Evolutionary conservation across 1,139 yeast species (phyloP).

Genomic region (Hemisphaericaspora subhashii): DNA sequence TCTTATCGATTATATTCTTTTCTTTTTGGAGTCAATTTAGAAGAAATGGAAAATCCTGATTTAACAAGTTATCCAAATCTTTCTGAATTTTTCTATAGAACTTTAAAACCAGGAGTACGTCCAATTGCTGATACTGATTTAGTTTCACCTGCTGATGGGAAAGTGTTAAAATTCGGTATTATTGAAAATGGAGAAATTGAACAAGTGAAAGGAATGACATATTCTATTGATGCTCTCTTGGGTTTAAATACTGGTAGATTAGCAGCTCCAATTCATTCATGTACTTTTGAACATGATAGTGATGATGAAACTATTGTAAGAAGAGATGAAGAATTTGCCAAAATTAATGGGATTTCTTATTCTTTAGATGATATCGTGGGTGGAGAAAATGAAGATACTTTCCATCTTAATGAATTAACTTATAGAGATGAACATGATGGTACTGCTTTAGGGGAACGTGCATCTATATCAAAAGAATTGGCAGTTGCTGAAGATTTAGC

Average conservation of each 20-base stretch:
- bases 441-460: constrained; percentile 32
- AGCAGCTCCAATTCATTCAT: constrained; percentile 62
- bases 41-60: constrained; percentile 86
- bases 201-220: constrained; percentile 95
- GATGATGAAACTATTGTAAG: constrained; percentile 46
- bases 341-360: constrained; percentile 71
- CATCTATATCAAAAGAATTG: constrained; percentile 38
- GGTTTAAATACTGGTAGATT: constrained; percentile 57
- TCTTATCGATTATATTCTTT: constrained; percentile 77
- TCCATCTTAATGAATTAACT: constrained; percentile 44
- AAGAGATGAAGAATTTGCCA: constrained; percentile 77
- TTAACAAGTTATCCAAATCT: constrained; percentile 72
- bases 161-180: constrained; percentile 79
- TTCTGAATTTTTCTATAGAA: constrained; percentile 89
- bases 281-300: constrained; percentile 44
- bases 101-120: constrained; percentile 74
- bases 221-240: constrained; percentile 83
- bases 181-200: constrained; percentile 87
- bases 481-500: constrained; percentile 45
- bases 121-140: constrained; percentile 70
- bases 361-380: constrained; percentile 71
- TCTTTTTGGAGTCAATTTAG: constrained; percentile 83
- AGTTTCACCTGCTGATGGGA: constrained; percentile 94
- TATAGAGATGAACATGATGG: constrained; percentile 64
- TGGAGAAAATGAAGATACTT: constrained; percentile 27